Evolutionary conservation across 2,329 filamentous ascomycete species (phyloP).

Genomic region (Byssoonygena ceratinophila): DNA sequence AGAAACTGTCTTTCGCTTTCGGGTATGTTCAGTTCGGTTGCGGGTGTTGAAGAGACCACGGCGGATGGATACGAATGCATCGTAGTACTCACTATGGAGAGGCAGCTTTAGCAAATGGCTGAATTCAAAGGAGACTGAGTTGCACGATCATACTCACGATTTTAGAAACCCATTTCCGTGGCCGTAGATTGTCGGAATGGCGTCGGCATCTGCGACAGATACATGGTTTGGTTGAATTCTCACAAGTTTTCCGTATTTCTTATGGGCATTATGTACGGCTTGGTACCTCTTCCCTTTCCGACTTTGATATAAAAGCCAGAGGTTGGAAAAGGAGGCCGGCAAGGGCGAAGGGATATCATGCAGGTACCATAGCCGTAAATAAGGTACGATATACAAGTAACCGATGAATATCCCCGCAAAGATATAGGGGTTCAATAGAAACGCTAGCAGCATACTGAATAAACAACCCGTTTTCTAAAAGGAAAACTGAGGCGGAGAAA

Average conservation of each 20-base stretch:
- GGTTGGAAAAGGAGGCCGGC: conserved; percentile 57
- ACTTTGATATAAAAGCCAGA: conserved; percentile 63
- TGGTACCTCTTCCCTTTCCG: conserved; percentile 56
- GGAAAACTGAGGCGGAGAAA: neutral
- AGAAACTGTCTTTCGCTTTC: conserved; percentile 79
- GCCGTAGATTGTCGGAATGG: conserved; percentile 60
- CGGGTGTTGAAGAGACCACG: conserved; percentile 84
- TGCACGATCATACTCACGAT: conserved; percentile 39
- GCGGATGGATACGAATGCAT: conserved; percentile 78
- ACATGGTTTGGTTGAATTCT: conserved; percentile 77
- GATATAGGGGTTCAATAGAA: conserved; percentile 8
- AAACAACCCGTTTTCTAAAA: neutral
- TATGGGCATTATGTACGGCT: conserved; percentile 60
- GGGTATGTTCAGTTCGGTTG: conserved; percentile 67
- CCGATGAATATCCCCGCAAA: neutral
- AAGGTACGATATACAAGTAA: conserved; percentile 4
- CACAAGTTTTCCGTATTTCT: conserved; percentile 66
- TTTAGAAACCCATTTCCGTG: conserved; percentile 68
- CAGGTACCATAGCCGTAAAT: conserved; percentile 30
- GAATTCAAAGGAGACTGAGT: neutral
- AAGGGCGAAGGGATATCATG: conserved; percentile 43
- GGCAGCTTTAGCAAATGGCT: neutral
- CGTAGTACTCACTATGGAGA: conserved; percentile 63
- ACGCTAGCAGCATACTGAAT: neutral
- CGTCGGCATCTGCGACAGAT: conserved; percentile 67